phyloP scores from a whole-genome alignment of 257 asterid species.

The Solanum pimpinellifolium region DNA sequence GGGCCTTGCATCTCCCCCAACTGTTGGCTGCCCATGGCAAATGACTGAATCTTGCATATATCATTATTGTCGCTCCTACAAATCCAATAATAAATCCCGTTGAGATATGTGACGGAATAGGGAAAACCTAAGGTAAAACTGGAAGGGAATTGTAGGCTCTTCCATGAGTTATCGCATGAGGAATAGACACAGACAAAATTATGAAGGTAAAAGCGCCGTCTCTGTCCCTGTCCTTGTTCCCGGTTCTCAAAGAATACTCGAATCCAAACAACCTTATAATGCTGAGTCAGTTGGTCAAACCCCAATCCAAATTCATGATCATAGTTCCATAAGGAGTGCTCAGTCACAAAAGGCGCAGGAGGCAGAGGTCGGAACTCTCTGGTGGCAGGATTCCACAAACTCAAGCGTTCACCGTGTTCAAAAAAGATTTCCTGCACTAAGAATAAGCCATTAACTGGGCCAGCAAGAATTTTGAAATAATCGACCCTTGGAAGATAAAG shows the following conservation, averaged over 20 bases:
- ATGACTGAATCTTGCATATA: not conserved
- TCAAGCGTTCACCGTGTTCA: not conserved
- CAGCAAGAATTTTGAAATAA: not conserved
- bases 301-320: not conserved
- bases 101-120: not conserved
- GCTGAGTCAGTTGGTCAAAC: not conserved
- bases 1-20: not conserved
- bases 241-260: not conserved
- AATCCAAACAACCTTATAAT: not conserved
- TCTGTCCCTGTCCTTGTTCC: not conserved
- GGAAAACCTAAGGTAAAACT: not conserved
- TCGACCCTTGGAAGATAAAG: not conserved
- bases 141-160: not conserved
- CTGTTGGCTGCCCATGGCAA: not conserved
- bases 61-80: not conserved
- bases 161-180: not conserved
- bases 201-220: not conserved
- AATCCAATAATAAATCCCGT: not conserved
- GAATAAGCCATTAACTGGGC: not conserved
- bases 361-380: not conserved
- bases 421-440: not conserved
- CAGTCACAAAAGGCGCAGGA: not conserved
- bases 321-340: not conserved
- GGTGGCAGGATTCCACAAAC: not conserved
- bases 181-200: not conserved